phyloP scores from a whole-genome alignment of 2,329 filamentous ascomycete genomes.

The Rutstroemia sydowiana region DNA sequence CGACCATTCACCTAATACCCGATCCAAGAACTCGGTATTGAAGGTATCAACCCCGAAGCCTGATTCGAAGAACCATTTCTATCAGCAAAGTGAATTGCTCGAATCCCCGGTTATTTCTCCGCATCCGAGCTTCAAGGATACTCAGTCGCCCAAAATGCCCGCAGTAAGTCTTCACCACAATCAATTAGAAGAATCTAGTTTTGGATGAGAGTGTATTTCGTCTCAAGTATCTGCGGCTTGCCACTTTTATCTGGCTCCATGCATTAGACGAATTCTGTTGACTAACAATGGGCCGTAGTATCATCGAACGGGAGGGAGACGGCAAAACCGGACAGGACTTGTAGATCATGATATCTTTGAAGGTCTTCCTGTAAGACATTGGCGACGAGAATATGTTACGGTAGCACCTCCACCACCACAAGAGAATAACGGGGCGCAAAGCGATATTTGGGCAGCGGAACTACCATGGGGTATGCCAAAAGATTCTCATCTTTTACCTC shows the following conservation, averaged over 20 bases:
- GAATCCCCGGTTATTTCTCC: no score
- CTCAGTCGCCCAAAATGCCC: constrained; percentile 6
- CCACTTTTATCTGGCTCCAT: background rate
- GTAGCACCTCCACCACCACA: constrained; percentile 58
- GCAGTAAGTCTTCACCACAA: constrained; percentile 3
- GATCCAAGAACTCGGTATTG: no score
- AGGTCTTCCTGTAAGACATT: constrained; percentile 77
- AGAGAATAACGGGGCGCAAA: constrained; percentile 52
- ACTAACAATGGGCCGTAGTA: constrained; percentile 19
- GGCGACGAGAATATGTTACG: constrained; percentile 65
- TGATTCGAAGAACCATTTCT: no score
- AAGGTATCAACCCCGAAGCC: no score
- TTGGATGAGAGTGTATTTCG: background rate
- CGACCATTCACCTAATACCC: no score
- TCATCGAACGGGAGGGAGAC: constrained; percentile 21
- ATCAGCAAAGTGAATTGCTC: no score
- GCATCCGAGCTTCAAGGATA: no score
- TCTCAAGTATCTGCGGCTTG: background rate
- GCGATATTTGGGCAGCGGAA: constrained; percentile 67
- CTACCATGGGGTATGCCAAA: constrained; percentile 76
- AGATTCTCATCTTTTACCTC: constrained; percentile 69
- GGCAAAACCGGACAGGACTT: constrained; percentile 27
- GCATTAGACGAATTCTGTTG: background rate
- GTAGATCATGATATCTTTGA: constrained; percentile 49
- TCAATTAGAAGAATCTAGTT: background rate